A percentile compares a stretch with the other conserved stretches of the same genome.
Evolutionary conservation across 495 filamentous ascomycete genomes (phyloP).

Genomic region (Aspergillus sclerotiicarbonarius): DNA sequence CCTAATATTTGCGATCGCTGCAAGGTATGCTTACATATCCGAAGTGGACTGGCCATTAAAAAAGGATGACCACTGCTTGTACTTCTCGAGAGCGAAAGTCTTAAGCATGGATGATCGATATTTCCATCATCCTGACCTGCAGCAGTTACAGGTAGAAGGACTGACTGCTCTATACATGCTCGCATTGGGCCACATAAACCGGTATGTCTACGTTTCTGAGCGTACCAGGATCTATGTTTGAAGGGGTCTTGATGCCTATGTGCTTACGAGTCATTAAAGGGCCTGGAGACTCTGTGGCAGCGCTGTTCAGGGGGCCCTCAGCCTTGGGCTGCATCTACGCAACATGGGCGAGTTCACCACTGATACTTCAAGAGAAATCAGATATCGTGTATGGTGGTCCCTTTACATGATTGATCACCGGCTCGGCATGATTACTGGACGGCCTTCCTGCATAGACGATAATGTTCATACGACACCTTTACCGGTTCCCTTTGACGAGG

Average conservation of each 20-base stretch:
- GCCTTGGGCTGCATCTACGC: constrained; percentile 60
- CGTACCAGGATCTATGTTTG: neutral
- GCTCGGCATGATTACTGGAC: constrained; percentile 58
- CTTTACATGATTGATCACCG: constrained; percentile 57
- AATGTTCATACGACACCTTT: constrained; percentile 54
- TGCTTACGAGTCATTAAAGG: constrained; percentile 33
- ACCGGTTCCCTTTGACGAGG: constrained; percentile 53
- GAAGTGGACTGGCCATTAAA: constrained; percentile 43
- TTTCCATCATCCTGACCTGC: constrained; percentile 52
- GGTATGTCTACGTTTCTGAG: constrained; percentile 40
- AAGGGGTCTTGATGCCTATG: neutral
- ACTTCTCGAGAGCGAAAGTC: constrained; percentile 53
- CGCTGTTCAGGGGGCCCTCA: constrained; percentile 55
- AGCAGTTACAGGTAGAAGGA: constrained; percentile 58
- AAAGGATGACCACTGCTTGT: constrained; percentile 52
- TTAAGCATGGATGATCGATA: constrained; percentile 51
- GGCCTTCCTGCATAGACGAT: constrained; percentile 56
- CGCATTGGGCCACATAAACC: constrained; percentile 56
- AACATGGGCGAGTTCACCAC: constrained; percentile 49
- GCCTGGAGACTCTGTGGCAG: constrained; percentile 61
- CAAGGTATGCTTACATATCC: constrained; percentile 49
- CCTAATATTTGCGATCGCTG: constrained; percentile 60
- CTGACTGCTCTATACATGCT: constrained; percentile 60
- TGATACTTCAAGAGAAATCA: constrained; percentile 53
- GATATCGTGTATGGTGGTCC: constrained; percentile 62